Conservation (phyloP, 1,284 basidiomycete species). For the Ceratobasidium sp. region DNA sequence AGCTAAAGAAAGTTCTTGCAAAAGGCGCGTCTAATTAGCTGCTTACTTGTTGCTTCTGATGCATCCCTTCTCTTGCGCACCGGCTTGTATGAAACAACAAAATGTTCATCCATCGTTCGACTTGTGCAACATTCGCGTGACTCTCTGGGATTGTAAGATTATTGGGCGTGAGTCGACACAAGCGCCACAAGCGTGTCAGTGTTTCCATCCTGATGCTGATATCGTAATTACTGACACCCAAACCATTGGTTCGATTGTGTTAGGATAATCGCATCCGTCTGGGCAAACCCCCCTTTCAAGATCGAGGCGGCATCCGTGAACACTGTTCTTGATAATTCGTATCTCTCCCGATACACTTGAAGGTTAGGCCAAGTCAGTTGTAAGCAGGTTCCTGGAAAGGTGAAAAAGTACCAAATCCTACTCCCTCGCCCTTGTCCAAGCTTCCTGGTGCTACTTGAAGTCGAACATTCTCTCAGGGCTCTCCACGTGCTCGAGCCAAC, state of each 20-base stretch:
- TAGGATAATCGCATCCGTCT: not conserved
- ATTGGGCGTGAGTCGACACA: not conserved
- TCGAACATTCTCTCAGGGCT: not conserved
- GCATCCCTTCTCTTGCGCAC: not conserved
- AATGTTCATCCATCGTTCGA: not conserved
- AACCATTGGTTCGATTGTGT: not conserved
- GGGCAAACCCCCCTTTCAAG: not conserved
- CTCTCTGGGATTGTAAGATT: constrained; percentile 4
- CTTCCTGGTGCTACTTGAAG: not conserved
- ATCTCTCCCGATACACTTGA: not conserved
- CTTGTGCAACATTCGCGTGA: not conserved
- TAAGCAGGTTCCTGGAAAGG: constrained; percentile 7
- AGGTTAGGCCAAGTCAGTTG: not conserved
- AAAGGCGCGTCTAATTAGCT: constrained; percentile 29
- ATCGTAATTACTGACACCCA: not conserved
- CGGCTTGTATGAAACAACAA: constrained; percentile 4
- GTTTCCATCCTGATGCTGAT: not conserved
- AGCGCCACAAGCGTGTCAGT: constrained; percentile 22
- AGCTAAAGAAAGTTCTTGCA: constrained; percentile 72
- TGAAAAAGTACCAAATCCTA: not conserved
- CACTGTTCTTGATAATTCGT: not conserved
- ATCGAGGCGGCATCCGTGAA: not conserved
- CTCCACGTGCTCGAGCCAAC: constrained; percentile 20
- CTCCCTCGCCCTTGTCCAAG: not conserved
- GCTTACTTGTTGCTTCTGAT: not conserved